Percentiles rank a stretch among this genome's conserved stretches.
phyloP scores from a whole-genome alignment of 495 filamentous ascomycete species.

The Apiosordaria backusii region DNA sequence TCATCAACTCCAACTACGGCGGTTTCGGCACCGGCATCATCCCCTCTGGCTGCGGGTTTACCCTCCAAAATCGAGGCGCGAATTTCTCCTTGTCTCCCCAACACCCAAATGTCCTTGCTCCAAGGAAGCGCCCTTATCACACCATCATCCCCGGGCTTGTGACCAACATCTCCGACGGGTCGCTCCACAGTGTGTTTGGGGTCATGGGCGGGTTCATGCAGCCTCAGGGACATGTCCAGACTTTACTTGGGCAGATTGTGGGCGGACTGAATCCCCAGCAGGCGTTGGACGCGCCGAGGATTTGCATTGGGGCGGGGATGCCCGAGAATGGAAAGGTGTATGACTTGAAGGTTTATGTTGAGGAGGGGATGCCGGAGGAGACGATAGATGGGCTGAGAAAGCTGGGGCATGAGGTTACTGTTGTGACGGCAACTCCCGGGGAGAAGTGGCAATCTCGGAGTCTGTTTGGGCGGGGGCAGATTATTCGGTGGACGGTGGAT shows the following conservation, averaged over 20 bases:
- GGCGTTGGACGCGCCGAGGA: conserved; percentile 82
- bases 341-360: conserved; percentile 60
- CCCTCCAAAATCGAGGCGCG: conserved; percentile 88
- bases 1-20: conserved; percentile 94
- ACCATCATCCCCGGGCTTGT: conserved; percentile 95
- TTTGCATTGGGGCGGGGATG: conserved; percentile 75
- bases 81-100: conserved; percentile 65
- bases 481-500: conserved; percentile 68
- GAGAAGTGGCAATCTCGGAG: conserved; percentile 67
- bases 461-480: conserved; percentile 86
- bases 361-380: conserved; percentile 75
- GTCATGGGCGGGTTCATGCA: conserved; percentile 99
- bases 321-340: conserved; percentile 43
- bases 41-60: conserved; percentile 80
- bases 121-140: conserved; percentile 90
- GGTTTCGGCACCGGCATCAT: conserved; percentile 89
- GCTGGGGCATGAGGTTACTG: conserved; percentile 70
- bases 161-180: conserved; percentile 67
- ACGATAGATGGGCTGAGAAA: conserved; percentile 60
- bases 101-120: conserved; percentile 77
- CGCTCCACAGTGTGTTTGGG: conserved; percentile 79
- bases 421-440: conserved; percentile 41
- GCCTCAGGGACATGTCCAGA: conserved; percentile 95
- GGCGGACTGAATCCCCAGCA: conserved; percentile 84
- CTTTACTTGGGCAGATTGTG: conserved; percentile 82